Evolutionary conservation across 257 asterid genomes (phyloP).

Genomic region (Solanum pennellii): DNA sequence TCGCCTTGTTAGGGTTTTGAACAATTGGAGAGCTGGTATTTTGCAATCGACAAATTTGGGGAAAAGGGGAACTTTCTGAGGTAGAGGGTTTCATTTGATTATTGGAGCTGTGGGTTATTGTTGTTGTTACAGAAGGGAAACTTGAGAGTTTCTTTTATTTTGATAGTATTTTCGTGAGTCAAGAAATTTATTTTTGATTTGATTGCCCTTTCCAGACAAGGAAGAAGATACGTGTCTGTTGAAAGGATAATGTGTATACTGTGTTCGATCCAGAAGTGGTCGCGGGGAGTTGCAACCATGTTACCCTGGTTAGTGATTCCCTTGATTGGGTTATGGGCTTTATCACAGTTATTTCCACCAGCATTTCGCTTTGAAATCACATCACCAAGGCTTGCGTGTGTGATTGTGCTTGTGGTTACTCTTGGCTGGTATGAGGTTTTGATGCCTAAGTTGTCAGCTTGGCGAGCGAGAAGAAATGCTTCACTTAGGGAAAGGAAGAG

Average conservation of each 20-base stretch:
- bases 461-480: constrained; percentile 74
- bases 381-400: constrained; percentile 89
- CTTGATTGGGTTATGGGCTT: constrained; percentile 86
- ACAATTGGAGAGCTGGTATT: constrained; percentile 21
- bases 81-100: constrained; percentile 28
- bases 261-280: constrained; percentile 94
- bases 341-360: constrained; percentile 94
- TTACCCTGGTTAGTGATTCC: constrained; percentile 98
- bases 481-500: constrained; percentile 71
- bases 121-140: neutral
- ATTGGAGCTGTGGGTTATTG: constrained; percentile 4
- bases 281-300: constrained; percentile 95
- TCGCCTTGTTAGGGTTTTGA: constrained; percentile 56
- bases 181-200: neutral
- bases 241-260: constrained; percentile 97
- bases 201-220: constrained; percentile 16
- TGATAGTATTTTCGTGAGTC: neutral
- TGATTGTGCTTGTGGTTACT: constrained; percentile 66
- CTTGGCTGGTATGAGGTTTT: constrained; percentile 87
- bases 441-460: constrained; percentile 82
- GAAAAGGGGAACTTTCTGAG: constrained; percentile 4
- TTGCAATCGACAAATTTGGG: constrained; percentile 19
- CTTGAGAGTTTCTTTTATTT: constrained; percentile 4
- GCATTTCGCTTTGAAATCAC: constrained; percentile 91
- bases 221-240: constrained; percentile 35